Evolutionary conservation across 805 yeast genomes (phyloP), one percentile per base, ranked within the genome.

Genomic region (Cyberlindnera mrakii): DNA sequence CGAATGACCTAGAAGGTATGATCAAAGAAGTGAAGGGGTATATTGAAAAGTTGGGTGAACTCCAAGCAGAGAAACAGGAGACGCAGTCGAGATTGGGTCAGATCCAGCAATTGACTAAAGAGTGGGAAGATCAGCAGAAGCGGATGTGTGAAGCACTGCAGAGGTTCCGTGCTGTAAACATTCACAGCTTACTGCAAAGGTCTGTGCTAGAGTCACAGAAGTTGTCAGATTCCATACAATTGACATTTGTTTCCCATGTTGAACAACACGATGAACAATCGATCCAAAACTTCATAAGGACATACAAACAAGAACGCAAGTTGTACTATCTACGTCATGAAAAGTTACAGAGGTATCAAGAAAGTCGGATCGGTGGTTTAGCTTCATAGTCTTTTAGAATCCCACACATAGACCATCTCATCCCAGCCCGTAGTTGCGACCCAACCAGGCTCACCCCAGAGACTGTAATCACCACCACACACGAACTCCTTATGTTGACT

Each of bases 381-480:
- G n/a, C 23, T 30, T 37, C 30, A 57, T 9, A 70, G 32, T 42
- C 75, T 57, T 53, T 77, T 74, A 1, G 85, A 77, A 52, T 85
- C 89, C 95, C 96, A 93, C 7, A 93, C 75, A 58, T 84, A 82
- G 6, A 89, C 82, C 84, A 87, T 88, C 58, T 91, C 96, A 66
- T 91, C 99, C 96, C 96, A 91, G 2, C 96, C 96, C 0, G 90
- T 82, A 14, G 96, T 82, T 9, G 93, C 95, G 15, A 84, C 89
- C 89, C 93, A 90, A 1, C 97, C 97, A 1, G 93, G 95, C 52
- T 80, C 82, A 3, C 98, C 99, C 97, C 97, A 91, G 40, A 93
- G 64, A 51, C 95, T 83, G 85, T 96, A 93, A 66, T 93, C 98
- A 50, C 90, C 84, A 15, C 95, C 97, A 53, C 85, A 78, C 1